These are phyloP conservation scores for Megacollybia marginata DNA, from an alignment of 768 basidiomycete species.

Conservation along the genomic window DNA sequence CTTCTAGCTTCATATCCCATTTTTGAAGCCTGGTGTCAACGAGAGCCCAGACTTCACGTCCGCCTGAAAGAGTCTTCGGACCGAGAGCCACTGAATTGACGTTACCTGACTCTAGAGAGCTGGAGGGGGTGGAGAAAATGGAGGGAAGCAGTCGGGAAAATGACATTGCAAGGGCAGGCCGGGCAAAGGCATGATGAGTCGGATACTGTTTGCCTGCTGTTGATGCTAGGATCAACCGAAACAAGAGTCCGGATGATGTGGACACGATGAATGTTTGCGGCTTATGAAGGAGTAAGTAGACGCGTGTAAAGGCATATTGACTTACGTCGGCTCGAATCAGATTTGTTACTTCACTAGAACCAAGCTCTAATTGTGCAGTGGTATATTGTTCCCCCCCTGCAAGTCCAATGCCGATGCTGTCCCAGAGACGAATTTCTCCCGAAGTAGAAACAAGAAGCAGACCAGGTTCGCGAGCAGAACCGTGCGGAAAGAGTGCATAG, in stretches of 20 bases:
- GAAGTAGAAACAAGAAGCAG: constrained; percentile 67
- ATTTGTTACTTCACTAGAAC: constrained; percentile 55
- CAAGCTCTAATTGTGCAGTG: constrained; percentile 40
- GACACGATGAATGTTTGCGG: constrained; percentile 61
- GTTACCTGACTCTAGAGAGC: constrained; percentile 46
- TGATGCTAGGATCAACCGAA: constrained; percentile 57
- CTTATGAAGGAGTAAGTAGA: constrained; percentile 22
- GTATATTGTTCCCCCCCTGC: constrained; percentile 70
- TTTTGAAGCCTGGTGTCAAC: constrained; percentile 61
- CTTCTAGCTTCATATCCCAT: constrained; percentile 63
- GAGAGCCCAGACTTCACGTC: constrained; percentile 58
- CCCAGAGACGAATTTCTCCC: constrained; percentile 82
- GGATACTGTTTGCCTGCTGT: constrained; percentile 64
- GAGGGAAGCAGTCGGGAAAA: constrained; percentile 36
- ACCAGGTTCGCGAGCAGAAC: constrained; percentile 72
- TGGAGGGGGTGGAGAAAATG: constrained; percentile 32
- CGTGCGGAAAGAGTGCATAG: constrained; percentile 63
- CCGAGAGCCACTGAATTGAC: constrained; percentile 58
- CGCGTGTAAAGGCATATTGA: constrained; percentile 7
- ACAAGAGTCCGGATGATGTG: constrained; percentile 60
- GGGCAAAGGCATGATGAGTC: constrained; percentile 51
- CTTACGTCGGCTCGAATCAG: constrained; percentile 61
- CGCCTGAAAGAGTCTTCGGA: constrained; percentile 30
- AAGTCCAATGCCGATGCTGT: constrained; percentile 76
- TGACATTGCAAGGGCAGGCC: constrained; percentile 37